Percentiles rank a stretch among this genome's conserved stretches.
Conservation (phyloP, 2,329 filamentous ascomycete species). For the Stenocarpella maydis region DNA sequence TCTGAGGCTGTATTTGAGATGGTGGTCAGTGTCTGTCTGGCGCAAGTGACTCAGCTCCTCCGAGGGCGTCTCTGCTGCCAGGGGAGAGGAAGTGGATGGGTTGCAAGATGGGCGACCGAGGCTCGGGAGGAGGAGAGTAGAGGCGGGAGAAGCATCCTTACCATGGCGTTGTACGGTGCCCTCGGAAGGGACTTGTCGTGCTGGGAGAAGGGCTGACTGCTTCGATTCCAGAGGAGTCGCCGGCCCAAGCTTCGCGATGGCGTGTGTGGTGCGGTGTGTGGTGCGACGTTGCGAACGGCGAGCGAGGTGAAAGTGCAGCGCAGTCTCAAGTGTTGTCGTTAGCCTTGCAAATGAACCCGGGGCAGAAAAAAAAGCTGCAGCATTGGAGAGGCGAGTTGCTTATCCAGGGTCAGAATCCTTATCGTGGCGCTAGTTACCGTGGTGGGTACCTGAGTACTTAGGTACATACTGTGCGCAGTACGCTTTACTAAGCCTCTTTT, state of each 20-base stretch:
- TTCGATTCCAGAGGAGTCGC: neutral
- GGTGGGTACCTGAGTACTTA: too few relatives aligned
- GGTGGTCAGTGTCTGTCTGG: slow-evolving; percentile 30
- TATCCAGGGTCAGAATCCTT: slow-evolving; percentile 28
- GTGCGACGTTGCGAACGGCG: too few relatives aligned
- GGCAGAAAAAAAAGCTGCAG: slow-evolving; percentile 10
- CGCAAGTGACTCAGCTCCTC: slow-evolving; percentile 39
- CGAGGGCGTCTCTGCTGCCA: neutral
- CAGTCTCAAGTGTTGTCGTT: neutral
- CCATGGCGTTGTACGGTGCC: slow-evolving; percentile 30
- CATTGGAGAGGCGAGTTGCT: slow-evolving; percentile 11
- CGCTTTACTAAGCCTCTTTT: too few relatives aligned
- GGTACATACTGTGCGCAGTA: too few relatives aligned
- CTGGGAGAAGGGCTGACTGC: neutral
- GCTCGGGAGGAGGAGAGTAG: slow-evolving; percentile 2
- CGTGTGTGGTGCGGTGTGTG: neutral
- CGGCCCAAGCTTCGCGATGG: neutral
- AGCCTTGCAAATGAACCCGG: too few relatives aligned
- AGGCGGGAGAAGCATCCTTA: slow-evolving; percentile 23
- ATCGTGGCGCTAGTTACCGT: neutral
- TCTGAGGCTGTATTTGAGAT: slow-evolving; percentile 70
- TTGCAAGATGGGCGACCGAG: too few relatives aligned
- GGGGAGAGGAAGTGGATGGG: too few relatives aligned
- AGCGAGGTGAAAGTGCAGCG: neutral
- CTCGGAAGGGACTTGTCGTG: slow-evolving; percentile 31